Percentiles rank a stretch among this genome's conserved stretches.
Evolutionary conservation across 2,329 filamentous ascomycete genomes (phyloP).

Genomic region (Coleophoma cylindrospora): DNA sequence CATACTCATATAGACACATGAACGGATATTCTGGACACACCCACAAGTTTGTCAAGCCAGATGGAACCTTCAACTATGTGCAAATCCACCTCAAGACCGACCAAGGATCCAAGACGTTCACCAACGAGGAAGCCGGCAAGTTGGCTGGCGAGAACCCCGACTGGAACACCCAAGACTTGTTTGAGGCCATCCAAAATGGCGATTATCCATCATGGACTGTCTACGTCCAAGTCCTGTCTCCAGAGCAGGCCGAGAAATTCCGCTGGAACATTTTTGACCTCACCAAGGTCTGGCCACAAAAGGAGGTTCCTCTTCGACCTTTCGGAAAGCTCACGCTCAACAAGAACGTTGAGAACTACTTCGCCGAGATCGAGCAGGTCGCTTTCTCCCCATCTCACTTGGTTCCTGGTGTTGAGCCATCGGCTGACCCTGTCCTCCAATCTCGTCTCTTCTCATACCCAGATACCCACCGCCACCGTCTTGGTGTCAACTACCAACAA

Average conservation of each 20-base stretch:
- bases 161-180: slow-evolving; percentile 58
- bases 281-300: slow-evolving; percentile 65
- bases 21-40: slow-evolving; percentile 65
- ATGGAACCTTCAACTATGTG: slow-evolving; percentile 61
- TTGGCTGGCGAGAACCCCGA: slow-evolving; percentile 55
- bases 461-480: slow-evolving; percentile 55
- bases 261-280: slow-evolving; percentile 63
- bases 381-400: slow-evolving; percentile 66
- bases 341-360: slow-evolving; percentile 57
- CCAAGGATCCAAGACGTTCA: slow-evolving; percentile 57
- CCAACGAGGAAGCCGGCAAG: slow-evolving; percentile 48
- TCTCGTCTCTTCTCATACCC: slow-evolving; percentile 67
- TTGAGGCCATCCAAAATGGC: slow-evolving; percentile 55
- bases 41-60: slow-evolving; percentile 60
- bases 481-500: slow-evolving; percentile 55
- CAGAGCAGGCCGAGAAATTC: slow-evolving; percentile 56
- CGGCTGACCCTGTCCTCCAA: slow-evolving; percentile 66
- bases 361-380: slow-evolving; percentile 64
- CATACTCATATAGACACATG: slow-evolving; percentile 61
- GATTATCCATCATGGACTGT: slow-evolving; percentile 60
- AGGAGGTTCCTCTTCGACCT: slow-evolving; percentile 53
- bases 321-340: slow-evolving; percentile 62
- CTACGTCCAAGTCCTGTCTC: slow-evolving; percentile 58
- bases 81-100: slow-evolving; percentile 61
- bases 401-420: slow-evolving; percentile 63